Evolutionary conservation across 768 basidiomycete species (phyloP).

Genomic region (Mycena alexandri): DNA sequence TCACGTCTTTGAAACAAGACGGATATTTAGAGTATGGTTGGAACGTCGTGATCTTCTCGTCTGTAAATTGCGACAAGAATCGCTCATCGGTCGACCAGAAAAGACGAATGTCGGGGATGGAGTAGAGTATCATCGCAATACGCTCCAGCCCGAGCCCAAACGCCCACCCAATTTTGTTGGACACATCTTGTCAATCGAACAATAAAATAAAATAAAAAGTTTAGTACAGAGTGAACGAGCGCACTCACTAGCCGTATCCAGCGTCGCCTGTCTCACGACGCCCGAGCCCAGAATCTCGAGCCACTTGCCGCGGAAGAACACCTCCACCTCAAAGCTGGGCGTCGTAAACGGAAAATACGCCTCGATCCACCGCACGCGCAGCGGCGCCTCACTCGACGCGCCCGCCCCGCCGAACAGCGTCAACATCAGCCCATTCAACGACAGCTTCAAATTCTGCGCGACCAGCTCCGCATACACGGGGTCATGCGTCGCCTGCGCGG

Average conservation of each 20-base stretch:
- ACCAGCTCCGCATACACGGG: slow-evolving; percentile 79
- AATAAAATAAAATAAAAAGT: slow-evolving; percentile 21
- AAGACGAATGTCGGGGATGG: slow-evolving; percentile 96
- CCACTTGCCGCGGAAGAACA: slow-evolving; percentile 97
- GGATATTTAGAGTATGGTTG: slow-evolving; percentile 95
- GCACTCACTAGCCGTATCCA: slow-evolving; percentile 85
- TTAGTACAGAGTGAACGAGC: slow-evolving; percentile 38
- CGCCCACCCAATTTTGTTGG: slow-evolving; percentile 94
- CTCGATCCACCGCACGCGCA: slow-evolving; percentile 96
- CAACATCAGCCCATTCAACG: slow-evolving; percentile 88
- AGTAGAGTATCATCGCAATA: slow-evolving; percentile 97
- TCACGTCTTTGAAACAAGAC: slow-evolving; percentile 92
- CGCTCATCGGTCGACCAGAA: slow-evolving; percentile 95
- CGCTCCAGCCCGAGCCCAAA: slow-evolving; percentile 97
- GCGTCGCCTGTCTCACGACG: slow-evolving; percentile 89
- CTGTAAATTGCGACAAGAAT: slow-evolving; percentile 88
- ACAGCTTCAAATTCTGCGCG: slow-evolving; percentile 88
- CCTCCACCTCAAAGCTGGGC: slow-evolving; percentile 98
- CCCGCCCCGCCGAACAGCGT: slow-evolving; percentile 77
- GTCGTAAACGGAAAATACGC: slow-evolving; percentile 98
- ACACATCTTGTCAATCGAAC: slow-evolving; percentile 64
- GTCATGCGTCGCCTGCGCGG: slow-evolving; percentile 84
- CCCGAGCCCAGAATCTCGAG: slow-evolving; percentile 96
- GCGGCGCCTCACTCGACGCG: slow-evolving; percentile 70
- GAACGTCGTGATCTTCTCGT: slow-evolving; percentile 84